These are phyloP conservation scores for Trichoderma citrinoviride DNA, from an alignment of 2,329 filamentous ascomycete species.

Conservation along the genomic window DNA sequence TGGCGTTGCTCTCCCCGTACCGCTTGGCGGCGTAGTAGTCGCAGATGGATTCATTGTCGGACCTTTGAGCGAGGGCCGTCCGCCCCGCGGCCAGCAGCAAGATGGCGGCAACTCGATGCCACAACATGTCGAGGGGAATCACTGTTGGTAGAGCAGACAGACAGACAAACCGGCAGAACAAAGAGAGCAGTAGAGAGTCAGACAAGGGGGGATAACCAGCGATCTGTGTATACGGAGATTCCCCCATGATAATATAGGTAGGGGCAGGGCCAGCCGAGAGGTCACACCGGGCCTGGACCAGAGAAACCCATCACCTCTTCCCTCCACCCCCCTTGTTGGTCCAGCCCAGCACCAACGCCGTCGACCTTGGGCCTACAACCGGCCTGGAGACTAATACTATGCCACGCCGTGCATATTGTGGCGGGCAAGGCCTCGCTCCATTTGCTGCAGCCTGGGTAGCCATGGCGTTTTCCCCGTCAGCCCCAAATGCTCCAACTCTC, in stretches of 20 bases:
- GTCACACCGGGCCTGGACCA: background rate
- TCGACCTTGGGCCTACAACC: background rate
- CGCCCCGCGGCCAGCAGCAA: slow-evolving; percentile 5
- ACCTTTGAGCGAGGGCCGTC: background rate
- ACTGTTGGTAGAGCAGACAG: background rate
- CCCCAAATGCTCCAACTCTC: background rate
- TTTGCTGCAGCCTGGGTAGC: slow-evolving; percentile 6
- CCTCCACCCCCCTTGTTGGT: background rate
- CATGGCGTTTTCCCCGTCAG: slow-evolving; percentile 3
- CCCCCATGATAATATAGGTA: background rate
- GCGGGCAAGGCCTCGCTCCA: slow-evolving; percentile 9
- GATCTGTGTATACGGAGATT: background rate
- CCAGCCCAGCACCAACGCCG: no score
- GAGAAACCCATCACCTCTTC: background rate
- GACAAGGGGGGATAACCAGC: background rate
- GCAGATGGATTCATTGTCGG: slow-evolving; percentile 28
- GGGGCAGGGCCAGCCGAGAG: background rate
- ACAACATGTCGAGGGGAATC: slow-evolving; percentile 1
- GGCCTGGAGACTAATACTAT: no score
- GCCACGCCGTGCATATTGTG: slow-evolving; percentile 13
- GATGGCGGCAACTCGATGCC: slow-evolving; percentile 3
- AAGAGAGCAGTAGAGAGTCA: background rate
- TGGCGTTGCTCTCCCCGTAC: slow-evolving; percentile 29
- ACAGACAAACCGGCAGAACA: no score
- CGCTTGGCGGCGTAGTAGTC: slow-evolving; percentile 32